Conservation (phyloP, 129 eudicot genomes). For the Saussurea involucrata region DNA sequence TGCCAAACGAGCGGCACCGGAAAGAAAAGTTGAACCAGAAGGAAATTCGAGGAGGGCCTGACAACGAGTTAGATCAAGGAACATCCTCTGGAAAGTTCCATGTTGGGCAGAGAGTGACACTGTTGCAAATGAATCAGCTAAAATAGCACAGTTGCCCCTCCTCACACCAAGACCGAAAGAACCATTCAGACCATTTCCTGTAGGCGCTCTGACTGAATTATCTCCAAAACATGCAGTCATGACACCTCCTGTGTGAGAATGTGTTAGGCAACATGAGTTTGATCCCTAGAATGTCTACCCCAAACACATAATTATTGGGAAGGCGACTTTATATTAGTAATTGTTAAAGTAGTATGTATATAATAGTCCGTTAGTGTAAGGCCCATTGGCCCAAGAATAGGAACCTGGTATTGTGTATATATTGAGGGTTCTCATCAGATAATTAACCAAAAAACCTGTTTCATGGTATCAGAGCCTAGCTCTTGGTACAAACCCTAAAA, state of each 20-base stretch:
- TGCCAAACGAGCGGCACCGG: slow-evolving; percentile 59
- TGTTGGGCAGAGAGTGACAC: slow-evolving; percentile 67
- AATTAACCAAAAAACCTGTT: too few species aligned
- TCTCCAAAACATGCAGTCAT: slow-evolving; percentile 66
- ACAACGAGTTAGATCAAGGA: slow-evolving; percentile 69
- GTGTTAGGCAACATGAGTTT: slow-evolving; percentile 4
- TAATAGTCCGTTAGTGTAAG: too few species aligned
- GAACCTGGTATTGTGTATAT: too few species aligned
- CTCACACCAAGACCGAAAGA: slow-evolving; percentile 42
- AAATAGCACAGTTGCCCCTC: slow-evolving; percentile 58
- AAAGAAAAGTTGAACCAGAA: slow-evolving; percentile 72
- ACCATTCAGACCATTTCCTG: slow-evolving; percentile 22
- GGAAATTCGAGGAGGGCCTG: slow-evolving; percentile 66
- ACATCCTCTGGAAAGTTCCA: slow-evolving; percentile 77
- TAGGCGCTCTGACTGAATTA: slow-evolving; percentile 42
- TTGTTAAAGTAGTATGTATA: too few species aligned
- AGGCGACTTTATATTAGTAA: too few species aligned
- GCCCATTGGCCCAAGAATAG: too few species aligned
- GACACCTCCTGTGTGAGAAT: slow-evolving; percentile 56
- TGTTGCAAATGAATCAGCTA: slow-evolving; percentile 76
- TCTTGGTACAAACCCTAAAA: too few species aligned
- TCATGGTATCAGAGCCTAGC: too few species aligned
- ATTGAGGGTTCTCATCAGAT: too few species aligned
- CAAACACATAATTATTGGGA: not conserved
- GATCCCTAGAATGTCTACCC: not conserved